Conservation (phyloP, 208 protist species). For the Leishmania arabica region DNA sequence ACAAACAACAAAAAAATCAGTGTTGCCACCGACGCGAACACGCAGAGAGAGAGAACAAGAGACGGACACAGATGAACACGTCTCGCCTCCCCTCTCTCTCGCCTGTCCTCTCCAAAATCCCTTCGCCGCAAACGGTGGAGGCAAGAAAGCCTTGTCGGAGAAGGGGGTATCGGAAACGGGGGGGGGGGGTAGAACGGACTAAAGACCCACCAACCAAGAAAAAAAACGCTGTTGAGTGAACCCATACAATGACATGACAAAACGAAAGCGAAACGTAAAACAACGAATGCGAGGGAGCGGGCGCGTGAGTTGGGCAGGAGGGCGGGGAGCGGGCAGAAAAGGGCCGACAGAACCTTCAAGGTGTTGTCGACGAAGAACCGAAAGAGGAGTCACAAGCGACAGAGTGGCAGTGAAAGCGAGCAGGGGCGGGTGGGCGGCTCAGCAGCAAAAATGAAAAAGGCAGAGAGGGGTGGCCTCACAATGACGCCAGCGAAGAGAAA, state of each 20-base stretch:
- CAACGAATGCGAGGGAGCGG: background rate
- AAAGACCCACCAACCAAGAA: background rate
- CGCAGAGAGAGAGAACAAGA: background rate
- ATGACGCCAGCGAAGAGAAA: background rate
- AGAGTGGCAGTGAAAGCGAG: background rate
- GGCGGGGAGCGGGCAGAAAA: background rate
- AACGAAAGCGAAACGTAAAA: background rate
- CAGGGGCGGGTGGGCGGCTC: background rate
- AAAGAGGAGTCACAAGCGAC: background rate
- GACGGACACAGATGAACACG: background rate
- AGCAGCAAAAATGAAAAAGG: background rate
- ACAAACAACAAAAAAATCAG: background rate
- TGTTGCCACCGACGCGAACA: too few species aligned
- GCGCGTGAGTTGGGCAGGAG: background rate
- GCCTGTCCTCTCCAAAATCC: background rate
- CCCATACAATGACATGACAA: background rate
- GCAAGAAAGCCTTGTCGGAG: background rate
- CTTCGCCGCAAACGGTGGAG: background rate
- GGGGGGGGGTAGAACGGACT: background rate
- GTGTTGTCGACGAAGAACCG: background rate
- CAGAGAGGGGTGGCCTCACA: background rate
- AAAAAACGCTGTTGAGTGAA: constrained; percentile 3
- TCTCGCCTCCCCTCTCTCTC: background rate
- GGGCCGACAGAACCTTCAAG: background rate
- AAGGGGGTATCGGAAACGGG: background rate